Base-by-base conservation (phyloP, 1,284 basidiomycete genomes). In the Bjerkandera adusta region DNA sequence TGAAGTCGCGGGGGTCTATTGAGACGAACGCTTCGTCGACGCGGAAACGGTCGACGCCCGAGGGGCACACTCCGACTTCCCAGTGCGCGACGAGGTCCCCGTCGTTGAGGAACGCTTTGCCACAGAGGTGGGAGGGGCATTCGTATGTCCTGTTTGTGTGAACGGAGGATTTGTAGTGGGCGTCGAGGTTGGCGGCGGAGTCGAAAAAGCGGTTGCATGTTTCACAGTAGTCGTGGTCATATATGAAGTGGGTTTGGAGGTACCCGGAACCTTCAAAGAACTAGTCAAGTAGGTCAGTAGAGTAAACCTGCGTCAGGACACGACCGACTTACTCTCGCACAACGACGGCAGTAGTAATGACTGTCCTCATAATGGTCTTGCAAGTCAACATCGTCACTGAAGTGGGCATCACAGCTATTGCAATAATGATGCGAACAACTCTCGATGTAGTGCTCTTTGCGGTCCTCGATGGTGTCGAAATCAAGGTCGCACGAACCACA, bases 361-460 rank as follows among this genome's bases (percentile, higher is more conserved):
- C 24, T 36, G n/a, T 51, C 43, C 12, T 48, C 36, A 22, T 50
- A 49, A 41, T 60, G 57, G 5, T 44, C 47, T 26, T 45, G 18
- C 3, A 60, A 49, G 2, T 55, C 49, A 1, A 44, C 47, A 8
- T 39, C 47, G 24, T 50, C 42, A 18, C 53, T 40, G 29, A 58
- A 63, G 25, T 57, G 47, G 13, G 53, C 47, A 3, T 59, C 45
- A 48, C 64, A 66, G 2, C 39, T 29, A 13, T 38, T 35, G 45
- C 64, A 66, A 22, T 41, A 41, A 18, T 7, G 24, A 22, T 41
- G 38, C 30, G 6, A 16, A 27, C 12, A 11, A 16, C 38, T 41
- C 16, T 41, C 12, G 25, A 41, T 16, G 25, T 27, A 41, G 18
- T 41, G 38, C 26, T 29, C n/a, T 5, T n/a, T 41, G n/a, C 26